Evolutionary conservation across 441 rosid genomes (phyloP).

Genomic region (Croton setiger): DNA sequence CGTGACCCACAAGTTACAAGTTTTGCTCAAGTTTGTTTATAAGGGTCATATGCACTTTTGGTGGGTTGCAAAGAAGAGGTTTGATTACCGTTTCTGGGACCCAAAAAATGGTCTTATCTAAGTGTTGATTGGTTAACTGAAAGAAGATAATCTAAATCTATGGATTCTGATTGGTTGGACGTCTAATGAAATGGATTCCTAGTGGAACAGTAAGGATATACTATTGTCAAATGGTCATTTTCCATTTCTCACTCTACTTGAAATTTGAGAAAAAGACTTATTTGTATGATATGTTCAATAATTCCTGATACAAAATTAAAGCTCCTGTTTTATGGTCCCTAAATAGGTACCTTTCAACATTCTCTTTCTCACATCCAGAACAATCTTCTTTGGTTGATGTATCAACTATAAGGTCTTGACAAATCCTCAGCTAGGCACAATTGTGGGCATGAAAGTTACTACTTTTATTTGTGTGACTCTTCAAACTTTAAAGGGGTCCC

Average conservation of each 20-base stretch:
- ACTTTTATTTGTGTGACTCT: not conserved
- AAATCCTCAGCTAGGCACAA: too few species aligned
- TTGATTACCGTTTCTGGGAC: conserved; percentile 26
- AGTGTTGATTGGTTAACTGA: conserved; percentile 39
- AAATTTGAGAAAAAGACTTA: conserved; percentile 21
- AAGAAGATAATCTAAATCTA: conserved; percentile 31
- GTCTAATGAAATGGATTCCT: conserved; percentile 37
- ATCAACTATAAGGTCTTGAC: too few species aligned
- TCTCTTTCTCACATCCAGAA: not conserved
- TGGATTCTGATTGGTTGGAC: conserved; percentile 39
- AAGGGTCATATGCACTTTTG: conserved; percentile 25
- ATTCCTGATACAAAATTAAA: conserved; percentile 16
- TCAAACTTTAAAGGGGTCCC: not conserved
- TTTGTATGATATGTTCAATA: conserved; percentile 13
- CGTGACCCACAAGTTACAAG: conserved; percentile 12
- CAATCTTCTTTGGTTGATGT: conserved; percentile 15
- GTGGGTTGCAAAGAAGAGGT: conserved; percentile 5
- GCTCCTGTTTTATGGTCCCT: conserved; percentile 32
- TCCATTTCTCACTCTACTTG: not conserved
- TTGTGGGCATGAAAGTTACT: too few species aligned
- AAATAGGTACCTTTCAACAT: conserved; percentile 16
- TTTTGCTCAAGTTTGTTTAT: not conserved
- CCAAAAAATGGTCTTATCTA: conserved; percentile 34
- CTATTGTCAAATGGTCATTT: conserved; percentile 1
- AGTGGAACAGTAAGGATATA: conserved; percentile 13